Evolutionary conservation across 2,329 filamentous ascomycete species (phyloP).

Genomic region (Metarhizium brunneum): DNA sequence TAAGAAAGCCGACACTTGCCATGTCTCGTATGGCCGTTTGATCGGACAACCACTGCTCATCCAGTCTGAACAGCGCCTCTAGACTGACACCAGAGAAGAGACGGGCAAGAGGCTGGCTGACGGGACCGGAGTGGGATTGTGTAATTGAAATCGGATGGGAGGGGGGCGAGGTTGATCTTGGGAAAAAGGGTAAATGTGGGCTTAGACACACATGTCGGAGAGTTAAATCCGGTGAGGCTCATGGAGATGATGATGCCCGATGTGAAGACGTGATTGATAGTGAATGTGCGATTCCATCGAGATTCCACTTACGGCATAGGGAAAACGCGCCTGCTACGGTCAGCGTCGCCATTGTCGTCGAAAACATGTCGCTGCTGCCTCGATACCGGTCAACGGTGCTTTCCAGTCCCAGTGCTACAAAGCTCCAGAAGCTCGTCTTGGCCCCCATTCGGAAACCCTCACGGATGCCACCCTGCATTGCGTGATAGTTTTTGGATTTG

Average conservation of each 20-base stretch:
- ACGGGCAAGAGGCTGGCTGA: neutral
- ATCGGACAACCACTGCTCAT: neutral
- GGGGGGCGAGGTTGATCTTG: neutral
- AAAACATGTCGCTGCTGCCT: slow-evolving; percentile 64
- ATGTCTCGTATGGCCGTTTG: neutral
- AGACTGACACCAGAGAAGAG: neutral
- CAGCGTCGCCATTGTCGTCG: slow-evolving; percentile 73
- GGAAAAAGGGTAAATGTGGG: neutral
- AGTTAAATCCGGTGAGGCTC: neutral
- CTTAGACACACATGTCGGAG: neutral
- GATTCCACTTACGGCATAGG: slow-evolving; percentile 58
- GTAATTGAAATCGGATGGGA: neutral
- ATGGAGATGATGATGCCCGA: neutral
- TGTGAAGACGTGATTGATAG: slow-evolving; percentile 5
- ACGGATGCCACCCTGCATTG: slow-evolving; percentile 65
- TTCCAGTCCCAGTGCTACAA: slow-evolving; percentile 72
- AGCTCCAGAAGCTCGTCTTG: slow-evolving; percentile 62
- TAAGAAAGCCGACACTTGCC: slow-evolving; percentile 1
- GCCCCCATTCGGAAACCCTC: slow-evolving; percentile 70
- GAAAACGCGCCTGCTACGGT: slow-evolving; percentile 83
- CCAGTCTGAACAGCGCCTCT: neutral
- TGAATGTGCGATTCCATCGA: slow-evolving; percentile 1
- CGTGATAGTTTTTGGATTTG: slow-evolving; percentile 92
- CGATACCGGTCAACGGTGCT: slow-evolving; percentile 62
- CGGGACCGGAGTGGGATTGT: neutral